Percentiles rank a stretch among this genome's conserved stretches.
phyloP scores from a whole-genome alignment of 257 asterid genomes.

The Ophiorrhiza pumila region DNA sequence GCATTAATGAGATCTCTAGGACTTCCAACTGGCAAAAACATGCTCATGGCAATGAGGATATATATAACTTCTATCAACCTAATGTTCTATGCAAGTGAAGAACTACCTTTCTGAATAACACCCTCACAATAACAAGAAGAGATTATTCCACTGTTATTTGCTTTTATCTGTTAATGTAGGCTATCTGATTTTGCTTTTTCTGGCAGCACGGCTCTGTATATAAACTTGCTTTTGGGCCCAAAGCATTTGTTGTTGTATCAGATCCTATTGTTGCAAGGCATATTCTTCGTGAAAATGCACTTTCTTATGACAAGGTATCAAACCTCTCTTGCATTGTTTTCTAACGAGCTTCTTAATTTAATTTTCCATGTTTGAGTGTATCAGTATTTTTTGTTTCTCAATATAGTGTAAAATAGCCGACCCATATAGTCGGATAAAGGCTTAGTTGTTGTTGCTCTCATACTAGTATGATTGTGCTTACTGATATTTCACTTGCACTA shows the following conservation, averaged over 20 bases:
- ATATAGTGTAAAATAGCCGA: too few species aligned
- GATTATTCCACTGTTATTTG: not conserved
- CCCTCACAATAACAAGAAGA: not conserved
- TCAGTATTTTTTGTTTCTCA: not conserved
- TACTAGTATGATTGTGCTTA: too few species aligned
- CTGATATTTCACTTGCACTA: too few species aligned
- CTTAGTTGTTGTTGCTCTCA: too few species aligned
- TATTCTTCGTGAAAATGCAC: slow-evolving; percentile 93
- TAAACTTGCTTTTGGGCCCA: slow-evolving; percentile 98
- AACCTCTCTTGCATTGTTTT: not conserved
- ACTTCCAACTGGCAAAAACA: not conserved
- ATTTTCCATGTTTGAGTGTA: not conserved
- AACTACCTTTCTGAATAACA: not conserved
- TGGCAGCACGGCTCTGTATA: slow-evolving; percentile 91
- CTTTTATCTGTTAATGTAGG: slow-evolving; percentile 9
- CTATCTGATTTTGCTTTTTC: slow-evolving; percentile 24
- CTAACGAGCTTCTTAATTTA: not conserved
- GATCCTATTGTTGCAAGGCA: slow-evolving; percentile 91
- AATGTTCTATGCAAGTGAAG: not conserved
- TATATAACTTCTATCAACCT: not conserved
- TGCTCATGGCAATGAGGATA: not conserved
- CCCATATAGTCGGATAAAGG: too few species aligned
- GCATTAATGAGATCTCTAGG: too few species aligned
- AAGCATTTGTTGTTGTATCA: slow-evolving; percentile 90
- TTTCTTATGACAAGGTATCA: slow-evolving; percentile 87